Base-by-base conservation (phyloP, 106 monocot genomes). In the Xerophyta viscosa region DNA sequence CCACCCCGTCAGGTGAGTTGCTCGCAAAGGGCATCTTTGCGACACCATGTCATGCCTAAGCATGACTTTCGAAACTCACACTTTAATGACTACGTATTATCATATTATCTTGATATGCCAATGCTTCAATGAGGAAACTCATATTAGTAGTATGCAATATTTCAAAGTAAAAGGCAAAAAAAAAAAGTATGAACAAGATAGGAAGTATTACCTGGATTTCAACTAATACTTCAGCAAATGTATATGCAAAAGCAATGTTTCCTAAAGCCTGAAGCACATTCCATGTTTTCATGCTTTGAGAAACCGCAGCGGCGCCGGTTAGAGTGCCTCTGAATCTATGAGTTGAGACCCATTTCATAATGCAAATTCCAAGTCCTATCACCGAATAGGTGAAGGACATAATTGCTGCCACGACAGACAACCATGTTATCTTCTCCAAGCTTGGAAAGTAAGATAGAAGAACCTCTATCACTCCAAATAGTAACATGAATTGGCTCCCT, bases 201-300 rank as follows among this genome's bases (percentile, higher is more conserved):
- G 39, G 15, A 12, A 11, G 11, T 25, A 23, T 1, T 72, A 84
- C 83, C 85, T 86, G 80, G 29, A 86, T 80, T 54, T 86, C 86
- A 29, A 86, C 58, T 14, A 77, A 60, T 20, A 81, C 28, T 68
- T 72, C 69, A 3, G 86, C 13, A 22, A 66, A 86, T 33, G 77
- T 81, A 63, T 73, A 86, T 0, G 80, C 80, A 30, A 81, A 86
- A 6, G 80, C 77, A 13, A 86, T 81, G 37, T 86, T 86, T 41
- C 86, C 80, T 1, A 86, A 69, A 37, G 80, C 86, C 41, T 86
- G 87, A 12, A 87, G 70, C 1, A 55, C 50, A 55, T 78, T 59
- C 82, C 77, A 87, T 17, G 30, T 42, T 31, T 71, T 82, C 2
- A 66, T 81, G 0, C 67, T 24, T 20, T 70, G 31, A 29, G 86